Evolutionary conservation across 805 yeast genomes (phyloP).

Genomic region (Myxozyma monticola): DNA sequence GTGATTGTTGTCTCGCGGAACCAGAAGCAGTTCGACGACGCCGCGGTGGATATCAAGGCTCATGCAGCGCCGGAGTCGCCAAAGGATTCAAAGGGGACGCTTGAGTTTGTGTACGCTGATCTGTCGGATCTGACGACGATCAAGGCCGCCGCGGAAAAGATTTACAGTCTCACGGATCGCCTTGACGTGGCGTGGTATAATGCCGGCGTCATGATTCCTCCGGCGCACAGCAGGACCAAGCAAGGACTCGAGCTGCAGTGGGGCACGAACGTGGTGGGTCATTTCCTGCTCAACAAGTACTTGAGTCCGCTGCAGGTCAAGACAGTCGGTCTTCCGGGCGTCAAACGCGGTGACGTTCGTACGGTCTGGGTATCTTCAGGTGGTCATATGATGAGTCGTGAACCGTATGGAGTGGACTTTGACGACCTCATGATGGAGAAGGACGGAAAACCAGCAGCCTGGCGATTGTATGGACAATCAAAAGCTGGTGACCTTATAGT

Average conservation of each 20-base stretch:
- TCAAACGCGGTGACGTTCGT: constrained; percentile 34
- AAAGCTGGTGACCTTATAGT: constrained; percentile 43
- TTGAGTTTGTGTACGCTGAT: constrained; percentile 12
- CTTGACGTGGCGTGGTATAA: constrained; percentile 45
- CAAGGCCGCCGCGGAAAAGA: constrained; percentile 40
- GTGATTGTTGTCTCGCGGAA: constrained; percentile 11
- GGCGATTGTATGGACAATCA: constrained; percentile 43
- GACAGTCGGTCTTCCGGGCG: constrained; percentile 36
- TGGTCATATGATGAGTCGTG: constrained; percentile 39
- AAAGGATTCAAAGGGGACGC: constrained; percentile 9
- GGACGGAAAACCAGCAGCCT: constrained; percentile 9
- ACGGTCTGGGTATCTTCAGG: constrained; percentile 49
- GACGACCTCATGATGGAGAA: constrained; percentile 38
- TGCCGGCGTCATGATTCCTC: constrained; percentile 45
- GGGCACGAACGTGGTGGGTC: constrained; percentile 50
- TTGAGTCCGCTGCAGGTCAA: constrained; percentile 43
- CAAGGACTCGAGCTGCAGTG: constrained; percentile 50
- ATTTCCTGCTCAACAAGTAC: constrained; percentile 44
- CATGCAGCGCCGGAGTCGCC: constrained; percentile 8
- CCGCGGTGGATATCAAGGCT: constrained; percentile 4
- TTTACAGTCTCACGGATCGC: constrained; percentile 34
- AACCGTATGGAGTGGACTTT: constrained; percentile 40
- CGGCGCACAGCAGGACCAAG: constrained; percentile 35
- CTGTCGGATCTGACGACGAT: constrained; percentile 36
- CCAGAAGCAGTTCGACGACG: background rate